These are phyloP conservation scores for Pichia sorboxylosa DNA, from an alignment of 1,139 yeast genomes.

Conservation along the genomic window DNA sequence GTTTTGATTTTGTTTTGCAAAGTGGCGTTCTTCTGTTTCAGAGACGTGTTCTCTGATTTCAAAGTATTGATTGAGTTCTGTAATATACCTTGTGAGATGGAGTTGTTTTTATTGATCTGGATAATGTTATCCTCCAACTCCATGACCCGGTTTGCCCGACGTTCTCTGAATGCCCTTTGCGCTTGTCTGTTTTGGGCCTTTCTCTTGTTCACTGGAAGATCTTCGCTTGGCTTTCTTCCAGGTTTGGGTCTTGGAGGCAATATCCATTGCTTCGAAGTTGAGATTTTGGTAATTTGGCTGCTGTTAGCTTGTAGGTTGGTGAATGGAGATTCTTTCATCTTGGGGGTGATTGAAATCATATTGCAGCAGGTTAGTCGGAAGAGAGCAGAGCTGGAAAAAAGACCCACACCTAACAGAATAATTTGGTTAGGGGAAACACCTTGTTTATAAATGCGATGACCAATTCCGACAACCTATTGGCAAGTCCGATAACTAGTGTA, in stretches of 20 bases:
- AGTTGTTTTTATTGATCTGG: conserved; percentile 57
- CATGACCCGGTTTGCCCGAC: conserved; percentile 55
- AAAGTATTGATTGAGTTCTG: conserved; percentile 31
- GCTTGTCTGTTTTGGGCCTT: conserved; percentile 95
- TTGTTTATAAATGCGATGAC: too few relatives aligned
- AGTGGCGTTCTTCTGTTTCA: conserved; percentile 12
- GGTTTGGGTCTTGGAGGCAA: conserved; percentile 88
- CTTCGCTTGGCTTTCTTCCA: conserved; percentile 70
- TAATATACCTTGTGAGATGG: conserved; percentile 48
- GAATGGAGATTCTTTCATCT: too few relatives aligned
- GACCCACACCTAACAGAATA: too few relatives aligned
- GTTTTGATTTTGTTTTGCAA: background rate
- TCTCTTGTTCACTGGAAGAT: conserved; percentile 61
- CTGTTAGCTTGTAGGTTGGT: too few relatives aligned
- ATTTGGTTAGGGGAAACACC: too few relatives aligned
- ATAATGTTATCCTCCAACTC: conserved; percentile 44
- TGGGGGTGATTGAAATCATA: background rate
- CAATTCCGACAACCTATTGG: too few relatives aligned
- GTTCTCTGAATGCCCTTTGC: conserved; percentile 80
- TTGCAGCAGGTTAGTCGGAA: background rate
- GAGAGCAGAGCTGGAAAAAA: too few relatives aligned
- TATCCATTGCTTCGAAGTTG: conserved; percentile 84
- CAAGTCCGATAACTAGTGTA: too few relatives aligned
- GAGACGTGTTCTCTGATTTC: conserved; percentile 20
- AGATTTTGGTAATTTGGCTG: too few relatives aligned